Evolutionary conservation across 2,329 filamentous ascomycete genomes (phyloP).

Genomic region (Xylariaceae sp.): DNA sequence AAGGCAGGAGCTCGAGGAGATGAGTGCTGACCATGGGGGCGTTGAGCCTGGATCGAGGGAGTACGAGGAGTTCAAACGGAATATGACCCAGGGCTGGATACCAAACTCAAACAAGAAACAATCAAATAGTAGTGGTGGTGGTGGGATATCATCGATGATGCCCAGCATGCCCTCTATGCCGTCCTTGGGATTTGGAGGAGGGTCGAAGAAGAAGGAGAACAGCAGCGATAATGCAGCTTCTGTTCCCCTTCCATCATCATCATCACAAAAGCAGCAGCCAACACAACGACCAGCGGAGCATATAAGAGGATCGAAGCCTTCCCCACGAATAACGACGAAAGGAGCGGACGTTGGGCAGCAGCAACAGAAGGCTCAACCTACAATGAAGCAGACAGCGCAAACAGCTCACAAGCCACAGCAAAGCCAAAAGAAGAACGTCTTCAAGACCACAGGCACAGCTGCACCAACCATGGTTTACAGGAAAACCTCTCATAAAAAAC

Average conservation of each 20-base stretch:
- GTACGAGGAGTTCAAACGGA: neutral
- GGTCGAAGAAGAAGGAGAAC: neutral
- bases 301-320: neutral
- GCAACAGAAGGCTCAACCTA: neutral
- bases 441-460: neutral
- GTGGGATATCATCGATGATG: neutral
- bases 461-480: neutral
- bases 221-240: neutral
- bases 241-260: no score
- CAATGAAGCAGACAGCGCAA: neutral
- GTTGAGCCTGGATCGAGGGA: neutral
- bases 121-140: neutral
- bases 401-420: neutral
- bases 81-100: neutral
- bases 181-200: neutral
- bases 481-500: neutral
- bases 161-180: neutral
- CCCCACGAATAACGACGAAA: neutral
- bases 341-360: neutral
- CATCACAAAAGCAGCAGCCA: neutral
- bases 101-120: neutral
- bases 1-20: neutral
- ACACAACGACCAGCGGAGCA: neutral
- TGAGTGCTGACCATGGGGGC: neutral
- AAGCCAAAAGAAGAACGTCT: neutral